phyloP scores from a whole-genome alignment of 2,329 filamentous ascomycete species.

The Lizonia empirigonia region DNA sequence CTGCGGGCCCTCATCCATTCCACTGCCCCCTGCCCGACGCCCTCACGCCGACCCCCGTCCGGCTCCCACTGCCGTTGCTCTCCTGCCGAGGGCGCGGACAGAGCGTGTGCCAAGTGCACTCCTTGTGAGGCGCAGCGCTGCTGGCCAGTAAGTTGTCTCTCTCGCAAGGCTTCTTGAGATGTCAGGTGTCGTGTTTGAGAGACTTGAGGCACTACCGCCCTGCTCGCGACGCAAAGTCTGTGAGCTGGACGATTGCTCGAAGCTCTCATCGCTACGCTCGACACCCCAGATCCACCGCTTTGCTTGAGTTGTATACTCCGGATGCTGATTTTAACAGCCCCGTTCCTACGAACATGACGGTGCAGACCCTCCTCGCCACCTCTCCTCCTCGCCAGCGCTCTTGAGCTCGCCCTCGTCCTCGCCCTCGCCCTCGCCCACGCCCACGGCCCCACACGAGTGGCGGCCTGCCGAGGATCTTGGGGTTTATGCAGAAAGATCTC shows the following conservation, averaged over 20 bases:
- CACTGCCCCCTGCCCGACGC: not conserved
- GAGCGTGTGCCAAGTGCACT: constrained; percentile 1
- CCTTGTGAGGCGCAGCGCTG: not conserved
- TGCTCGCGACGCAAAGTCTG: not conserved
- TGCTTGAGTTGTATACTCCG: not conserved
- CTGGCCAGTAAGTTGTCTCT: not conserved
- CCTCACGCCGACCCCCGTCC: not conserved
- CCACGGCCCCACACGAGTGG: too few species aligned
- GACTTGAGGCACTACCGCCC: not conserved
- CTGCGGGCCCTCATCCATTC: not conserved
- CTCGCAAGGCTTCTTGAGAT: not conserved
- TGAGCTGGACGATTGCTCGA: not conserved
- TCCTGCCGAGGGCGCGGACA: not conserved
- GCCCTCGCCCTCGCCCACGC: not conserved
- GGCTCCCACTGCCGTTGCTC: not conserved
- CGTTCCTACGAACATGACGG: not conserved
- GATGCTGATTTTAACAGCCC: not conserved
- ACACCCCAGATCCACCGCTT: not conserved
- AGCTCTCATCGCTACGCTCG: not conserved
- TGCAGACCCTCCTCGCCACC: not conserved
- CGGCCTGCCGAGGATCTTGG: too few species aligned
- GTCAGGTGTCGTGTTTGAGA: not conserved
- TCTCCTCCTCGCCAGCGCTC: too few species aligned
- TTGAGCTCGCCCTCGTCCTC: too few species aligned
- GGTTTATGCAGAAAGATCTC: too few species aligned